Evolutionary conservation across 495 filamentous ascomycete genomes (phyloP).

Genomic region (Oidiodendron maius): DNA sequence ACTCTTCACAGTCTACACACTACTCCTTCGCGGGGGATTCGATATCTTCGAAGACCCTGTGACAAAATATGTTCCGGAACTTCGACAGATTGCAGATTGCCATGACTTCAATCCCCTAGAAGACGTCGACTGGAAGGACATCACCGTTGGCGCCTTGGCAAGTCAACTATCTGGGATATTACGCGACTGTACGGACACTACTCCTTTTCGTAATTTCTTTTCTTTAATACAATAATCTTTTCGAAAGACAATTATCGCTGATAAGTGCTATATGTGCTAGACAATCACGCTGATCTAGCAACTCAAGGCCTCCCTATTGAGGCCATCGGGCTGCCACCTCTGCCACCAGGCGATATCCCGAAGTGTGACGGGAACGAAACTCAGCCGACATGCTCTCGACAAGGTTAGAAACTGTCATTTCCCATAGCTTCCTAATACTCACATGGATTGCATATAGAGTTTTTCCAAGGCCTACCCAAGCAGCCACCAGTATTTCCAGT

Average conservation of each 20-base stretch:
- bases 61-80: conserved; percentile 53
- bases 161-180: conserved; percentile 47
- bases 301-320: conserved; percentile 31
- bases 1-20: conserved; percentile 39
- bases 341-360: conserved; percentile 35
- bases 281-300: conserved; percentile 38
- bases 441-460: too few relatives aligned
- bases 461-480: conserved; percentile 44
- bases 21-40: conserved; percentile 32
- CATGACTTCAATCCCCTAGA: conserved; percentile 33
- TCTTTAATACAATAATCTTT: too few relatives aligned
- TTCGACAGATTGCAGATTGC: conserved; percentile 33
- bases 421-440: too few relatives aligned
- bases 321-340: conserved; percentile 34
- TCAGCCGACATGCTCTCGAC: conserved; percentile 4
- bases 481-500: conserved; percentile 42
- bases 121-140: conserved; percentile 44
- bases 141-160: conserved; percentile 48
- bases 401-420: too few relatives aligned
- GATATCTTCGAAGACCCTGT: conserved; percentile 31
- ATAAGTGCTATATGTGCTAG: too few relatives aligned
- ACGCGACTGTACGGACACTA: conserved; percentile 43
- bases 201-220: too few relatives aligned
- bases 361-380: conserved; percentile 30
- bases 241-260: too few relatives aligned